Evolutionary conservation across 2,329 filamentous ascomycete genomes (phyloP).

Genomic region (Colletotrichum cuscutae): DNA sequence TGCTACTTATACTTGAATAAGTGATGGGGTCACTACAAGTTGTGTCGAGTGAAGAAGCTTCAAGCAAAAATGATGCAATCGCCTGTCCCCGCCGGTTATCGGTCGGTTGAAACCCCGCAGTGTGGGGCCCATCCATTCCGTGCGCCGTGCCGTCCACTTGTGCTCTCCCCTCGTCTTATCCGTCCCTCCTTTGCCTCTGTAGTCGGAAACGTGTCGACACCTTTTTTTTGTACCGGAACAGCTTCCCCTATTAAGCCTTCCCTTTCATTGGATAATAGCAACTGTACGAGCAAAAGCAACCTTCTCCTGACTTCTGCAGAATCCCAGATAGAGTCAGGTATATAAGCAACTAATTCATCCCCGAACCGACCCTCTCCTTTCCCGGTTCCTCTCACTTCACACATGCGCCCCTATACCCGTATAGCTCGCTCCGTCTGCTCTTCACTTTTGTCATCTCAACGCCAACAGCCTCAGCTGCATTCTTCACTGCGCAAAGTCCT

Average conservation of each 20-base stretch:
- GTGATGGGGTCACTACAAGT: neutral
- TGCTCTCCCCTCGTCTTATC: conserved; percentile 29
- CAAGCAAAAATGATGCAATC: conserved; percentile 27
- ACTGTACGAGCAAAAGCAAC: neutral
- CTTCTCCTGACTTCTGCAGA: neutral
- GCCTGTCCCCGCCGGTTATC: conserved; percentile 28
- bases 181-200: conserved; percentile 3
- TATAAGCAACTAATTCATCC: neutral
- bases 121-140: conserved; percentile 29
- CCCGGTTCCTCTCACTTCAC: neutral
- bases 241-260: neutral
- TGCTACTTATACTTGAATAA: neutral
- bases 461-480: conserved; percentile 5
- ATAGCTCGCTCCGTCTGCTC: conserved; percentile 12
- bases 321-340: neutral
- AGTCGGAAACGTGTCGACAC: conserved; percentile 29
- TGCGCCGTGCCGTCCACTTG: conserved; percentile 19
- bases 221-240: neutral
- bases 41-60: neutral
- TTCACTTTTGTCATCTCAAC: neutral
- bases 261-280: neutral
- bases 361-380: neutral
- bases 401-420: conserved; percentile 9
- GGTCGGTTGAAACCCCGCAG: conserved; percentile 29
- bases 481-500: neutral